Evolutionary conservation across 2,329 filamentous ascomycete genomes (phyloP).

Genomic region (Aspergillus cejpii): DNA sequence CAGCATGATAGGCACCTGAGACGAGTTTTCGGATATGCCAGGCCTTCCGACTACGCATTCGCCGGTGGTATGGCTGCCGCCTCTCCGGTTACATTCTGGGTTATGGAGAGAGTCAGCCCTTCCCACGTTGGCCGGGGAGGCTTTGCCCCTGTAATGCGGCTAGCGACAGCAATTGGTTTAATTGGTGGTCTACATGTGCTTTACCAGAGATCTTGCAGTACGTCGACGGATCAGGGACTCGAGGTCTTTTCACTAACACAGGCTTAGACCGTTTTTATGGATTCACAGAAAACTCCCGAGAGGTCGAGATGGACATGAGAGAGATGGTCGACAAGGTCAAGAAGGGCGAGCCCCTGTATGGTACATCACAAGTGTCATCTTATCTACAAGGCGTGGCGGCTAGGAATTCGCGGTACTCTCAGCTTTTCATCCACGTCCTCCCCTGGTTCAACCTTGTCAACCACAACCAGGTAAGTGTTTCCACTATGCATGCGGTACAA

Average conservation of each 20-base stretch:
- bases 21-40: conserved; percentile 81
- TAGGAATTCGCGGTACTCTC: conserved; percentile 85
- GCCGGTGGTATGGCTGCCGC: conserved; percentile 63
- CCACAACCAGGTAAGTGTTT: conserved; percentile 59
- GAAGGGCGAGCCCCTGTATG: conserved; percentile 82
- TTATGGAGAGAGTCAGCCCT: conserved; percentile 78
- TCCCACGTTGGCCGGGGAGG: conserved; percentile 77
- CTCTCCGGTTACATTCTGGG: conserved; percentile 65
- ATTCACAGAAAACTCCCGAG: conserved; percentile 82
- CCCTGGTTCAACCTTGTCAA: conserved; percentile 99
- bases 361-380: conserved; percentile 66
- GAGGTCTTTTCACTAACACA: conserved; percentile 7
- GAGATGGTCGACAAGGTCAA: conserved; percentile 98
- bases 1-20: conserved; percentile 66
- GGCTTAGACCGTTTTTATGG: conserved; percentile 85
- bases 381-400: conserved; percentile 92
- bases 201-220: conserved; percentile 79
- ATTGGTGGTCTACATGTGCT: conserved; percentile 75
- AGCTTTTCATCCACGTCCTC: conserved; percentile 72
- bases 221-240: conserved; percentile 35
- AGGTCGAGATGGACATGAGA: conserved; percentile 91
- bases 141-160: conserved; percentile 74
- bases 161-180: conserved; percentile 65
- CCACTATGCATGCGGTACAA: neutral
- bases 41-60: conserved; percentile 71